Conservation (phyloP, 495 filamentous ascomycete species). For the Penicillium antarcticum region DNA sequence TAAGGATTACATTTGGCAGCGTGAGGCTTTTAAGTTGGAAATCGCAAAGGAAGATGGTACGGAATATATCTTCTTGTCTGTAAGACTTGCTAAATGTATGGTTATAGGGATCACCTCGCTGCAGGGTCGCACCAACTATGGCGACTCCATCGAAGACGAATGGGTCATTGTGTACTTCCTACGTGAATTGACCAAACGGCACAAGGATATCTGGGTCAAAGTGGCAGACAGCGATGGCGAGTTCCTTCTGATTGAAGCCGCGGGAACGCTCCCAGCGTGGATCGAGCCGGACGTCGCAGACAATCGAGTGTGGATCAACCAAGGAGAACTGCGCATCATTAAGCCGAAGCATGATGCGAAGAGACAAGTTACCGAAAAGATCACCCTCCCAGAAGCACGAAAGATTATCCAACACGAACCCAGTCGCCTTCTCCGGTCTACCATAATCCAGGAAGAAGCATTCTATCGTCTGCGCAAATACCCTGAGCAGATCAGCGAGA, state of each 20-base stretch:
- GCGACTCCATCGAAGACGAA: slow-evolving; percentile 93
- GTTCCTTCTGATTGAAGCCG: slow-evolving; percentile 92
- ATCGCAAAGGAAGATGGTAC: slow-evolving; percentile 59
- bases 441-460: slow-evolving; percentile 78
- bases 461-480: slow-evolving; percentile 85
- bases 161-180: slow-evolving; percentile 94
- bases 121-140: slow-evolving; percentile 74
- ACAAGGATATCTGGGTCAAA: slow-evolving; percentile 74
- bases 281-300: slow-evolving; percentile 86
- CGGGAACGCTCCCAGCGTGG: slow-evolving; percentile 83
- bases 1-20: slow-evolving; percentile 93
- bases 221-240: slow-evolving; percentile 88
- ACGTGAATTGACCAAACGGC: slow-evolving; percentile 72
- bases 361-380: slow-evolving; percentile 37
- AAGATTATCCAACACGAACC: slow-evolving; percentile 52
- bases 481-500: slow-evolving; percentile 65
- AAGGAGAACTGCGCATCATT: slow-evolving; percentile 70
- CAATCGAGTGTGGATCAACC: slow-evolving; percentile 80
- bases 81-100: not conserved
- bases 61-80: slow-evolving; percentile 1
- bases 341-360: slow-evolving; percentile 47
- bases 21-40: slow-evolving; percentile 67
- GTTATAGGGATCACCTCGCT: slow-evolving; percentile 46
- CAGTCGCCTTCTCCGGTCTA: slow-evolving; percentile 56
- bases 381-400: slow-evolving; percentile 60